These are phyloP conservation scores for Hygrophorus russula DNA, from an alignment of 768 basidiomycete genomes.

Conservation along the genomic window DNA sequence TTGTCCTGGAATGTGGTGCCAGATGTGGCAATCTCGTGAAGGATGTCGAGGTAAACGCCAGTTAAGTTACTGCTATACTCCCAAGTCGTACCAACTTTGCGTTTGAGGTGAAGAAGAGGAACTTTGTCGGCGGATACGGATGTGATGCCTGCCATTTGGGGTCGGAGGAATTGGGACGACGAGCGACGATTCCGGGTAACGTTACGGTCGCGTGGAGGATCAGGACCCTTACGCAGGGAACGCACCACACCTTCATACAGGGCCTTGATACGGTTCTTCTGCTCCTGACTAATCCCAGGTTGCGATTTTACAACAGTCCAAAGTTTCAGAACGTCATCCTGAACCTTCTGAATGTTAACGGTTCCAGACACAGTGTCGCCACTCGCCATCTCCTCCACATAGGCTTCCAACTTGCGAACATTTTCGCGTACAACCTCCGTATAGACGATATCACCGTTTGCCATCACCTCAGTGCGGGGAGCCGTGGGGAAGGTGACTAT, in stretches of 20 bases:
- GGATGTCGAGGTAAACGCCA: conserved; percentile 88
- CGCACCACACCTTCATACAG: conserved; percentile 95
- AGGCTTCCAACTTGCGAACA: conserved; percentile 95
- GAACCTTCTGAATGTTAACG: conserved; percentile 95
- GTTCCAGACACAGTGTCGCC: conserved; percentile 75
- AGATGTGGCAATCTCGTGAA: conserved; percentile 97
- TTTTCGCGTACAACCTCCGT: conserved; percentile 92
- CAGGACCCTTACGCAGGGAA: conserved; percentile 74
- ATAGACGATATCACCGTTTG: conserved; percentile 91
- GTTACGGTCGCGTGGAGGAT: conserved; percentile 38
- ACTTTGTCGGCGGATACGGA: conserved; percentile 75
- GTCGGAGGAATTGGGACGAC: conserved; percentile 95
- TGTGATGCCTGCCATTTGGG: conserved; percentile 68
- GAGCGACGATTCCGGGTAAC: conserved; percentile 70
- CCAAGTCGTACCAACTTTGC: conserved; percentile 91
- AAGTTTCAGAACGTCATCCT: conserved; percentile 91
- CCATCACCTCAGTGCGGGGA: conserved; percentile 87
- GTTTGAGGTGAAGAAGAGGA: conserved; percentile 91
- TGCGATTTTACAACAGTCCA: conserved; percentile 97
- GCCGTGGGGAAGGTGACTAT: conserved; percentile 97
- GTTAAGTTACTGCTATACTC: conserved; percentile 97
- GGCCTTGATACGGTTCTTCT: conserved; percentile 91
- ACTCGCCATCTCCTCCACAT: conserved; percentile 97
- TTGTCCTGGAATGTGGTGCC: conserved; percentile 99
- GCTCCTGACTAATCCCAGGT: conserved; percentile 93